Evolutionary conservation across 306 rosid species (phyloP).

Genomic region (Lathyrus tuberosus): DNA sequence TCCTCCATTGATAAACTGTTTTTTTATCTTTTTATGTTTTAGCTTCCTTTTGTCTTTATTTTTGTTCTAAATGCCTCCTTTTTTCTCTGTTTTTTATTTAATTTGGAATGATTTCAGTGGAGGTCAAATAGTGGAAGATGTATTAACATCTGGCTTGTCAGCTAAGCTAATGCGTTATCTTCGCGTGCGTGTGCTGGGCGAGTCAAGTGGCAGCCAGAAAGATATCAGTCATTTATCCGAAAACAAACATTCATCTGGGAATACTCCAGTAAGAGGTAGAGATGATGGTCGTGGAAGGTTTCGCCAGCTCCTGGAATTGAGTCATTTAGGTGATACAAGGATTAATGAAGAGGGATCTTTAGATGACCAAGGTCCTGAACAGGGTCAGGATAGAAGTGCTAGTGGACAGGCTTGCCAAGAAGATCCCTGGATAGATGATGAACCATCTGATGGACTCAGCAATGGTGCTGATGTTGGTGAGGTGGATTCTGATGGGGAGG

Average conservation of each 20-base stretch:
- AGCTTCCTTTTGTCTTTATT: background rate
- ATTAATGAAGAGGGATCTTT: slow-evolving; percentile 64
- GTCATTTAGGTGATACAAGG: slow-evolving; percentile 72
- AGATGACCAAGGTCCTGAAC: slow-evolving; percentile 64
- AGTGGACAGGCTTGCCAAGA: slow-evolving; percentile 57
- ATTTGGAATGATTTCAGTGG: slow-evolving; percentile 59
- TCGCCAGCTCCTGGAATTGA: slow-evolving; percentile 73
- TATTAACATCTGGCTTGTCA: slow-evolving; percentile 85
- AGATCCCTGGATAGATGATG: slow-evolving; percentile 65
- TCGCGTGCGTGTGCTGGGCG: slow-evolving; percentile 85
- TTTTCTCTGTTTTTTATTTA: slow-evolving; percentile 6
- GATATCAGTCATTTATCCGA: slow-evolving; percentile 67
- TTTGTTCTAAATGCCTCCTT: slow-evolving; percentile 16
- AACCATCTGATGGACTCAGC: slow-evolving; percentile 57
- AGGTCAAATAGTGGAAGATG: slow-evolving; percentile 84
- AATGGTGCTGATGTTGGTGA: slow-evolving; percentile 50
- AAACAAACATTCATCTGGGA: slow-evolving; percentile 59
- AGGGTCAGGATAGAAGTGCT: slow-evolving; percentile 61
- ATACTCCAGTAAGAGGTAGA: slow-evolving; percentile 58
- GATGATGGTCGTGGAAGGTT: slow-evolving; percentile 79
- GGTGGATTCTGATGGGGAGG: slow-evolving; percentile 62
- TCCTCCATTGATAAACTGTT: slow-evolving; percentile 16
- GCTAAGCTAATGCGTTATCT: slow-evolving; percentile 97
- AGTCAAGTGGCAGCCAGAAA: slow-evolving; percentile 72
- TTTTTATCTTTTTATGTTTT: slow-evolving; percentile 15